phyloP scores from a whole-genome alignment of 805 yeast genomes.

The Tanozyma kutaoensis region DNA sequence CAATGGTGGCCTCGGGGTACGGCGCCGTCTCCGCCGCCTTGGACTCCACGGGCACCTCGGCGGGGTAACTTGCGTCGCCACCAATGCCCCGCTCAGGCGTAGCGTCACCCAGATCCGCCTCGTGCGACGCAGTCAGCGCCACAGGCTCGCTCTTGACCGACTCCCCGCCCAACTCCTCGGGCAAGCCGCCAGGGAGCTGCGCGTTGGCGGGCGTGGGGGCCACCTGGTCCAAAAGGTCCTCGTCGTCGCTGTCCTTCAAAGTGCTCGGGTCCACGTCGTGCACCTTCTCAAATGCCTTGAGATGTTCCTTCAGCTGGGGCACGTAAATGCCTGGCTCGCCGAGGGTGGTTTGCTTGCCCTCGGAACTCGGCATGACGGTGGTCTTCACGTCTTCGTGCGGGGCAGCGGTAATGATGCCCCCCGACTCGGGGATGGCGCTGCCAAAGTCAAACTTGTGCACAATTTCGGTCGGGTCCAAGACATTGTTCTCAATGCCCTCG shows the following conservation, averaged over 20 bases:
- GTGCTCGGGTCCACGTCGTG: conserved; percentile 34
- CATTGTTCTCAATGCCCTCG: conserved; percentile 40
- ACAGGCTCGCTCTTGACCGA: too few relatives aligned
- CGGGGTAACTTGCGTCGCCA: too few relatives aligned
- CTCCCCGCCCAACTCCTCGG: too few relatives aligned
- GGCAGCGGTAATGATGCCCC: conserved; percentile 2
- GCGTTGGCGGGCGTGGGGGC: too few relatives aligned
- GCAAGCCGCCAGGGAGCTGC: too few relatives aligned
- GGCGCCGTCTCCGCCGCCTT: too few relatives aligned
- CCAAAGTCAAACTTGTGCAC: neutral
- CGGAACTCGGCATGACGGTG: conserved; percentile 34
- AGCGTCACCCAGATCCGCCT: too few relatives aligned
- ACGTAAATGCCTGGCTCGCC: conserved; percentile 35
- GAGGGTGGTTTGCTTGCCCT: conserved; percentile 27
- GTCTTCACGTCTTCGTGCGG: conserved; percentile 7
- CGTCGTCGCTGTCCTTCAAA: conserved; percentile 25
- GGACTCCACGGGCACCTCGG: too few relatives aligned
- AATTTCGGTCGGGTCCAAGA: conserved; percentile 24
- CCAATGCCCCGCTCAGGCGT: too few relatives aligned
- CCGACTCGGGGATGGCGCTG: conserved; percentile 6
- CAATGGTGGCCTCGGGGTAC: too few relatives aligned
- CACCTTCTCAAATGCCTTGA: conserved; percentile 32
- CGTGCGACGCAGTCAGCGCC: too few relatives aligned
- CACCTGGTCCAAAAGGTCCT: too few relatives aligned
- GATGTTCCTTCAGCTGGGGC: conserved; percentile 2